Base-by-base conservation (phyloP, 2,329 filamentous ascomycete genomes). In the Cladosporium sp. region DNA sequence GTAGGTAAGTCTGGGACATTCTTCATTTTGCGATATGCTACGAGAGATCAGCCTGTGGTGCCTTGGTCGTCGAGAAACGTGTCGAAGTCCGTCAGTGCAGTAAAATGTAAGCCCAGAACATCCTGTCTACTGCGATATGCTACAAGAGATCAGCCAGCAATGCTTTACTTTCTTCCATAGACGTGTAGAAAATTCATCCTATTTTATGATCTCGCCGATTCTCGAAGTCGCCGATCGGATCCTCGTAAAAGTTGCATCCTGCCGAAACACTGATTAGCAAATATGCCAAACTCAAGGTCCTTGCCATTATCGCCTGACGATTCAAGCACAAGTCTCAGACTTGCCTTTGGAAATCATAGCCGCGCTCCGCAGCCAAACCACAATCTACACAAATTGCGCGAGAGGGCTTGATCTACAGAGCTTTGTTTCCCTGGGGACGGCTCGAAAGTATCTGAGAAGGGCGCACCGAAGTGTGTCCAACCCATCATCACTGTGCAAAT, bases 361-460 rank as follows among this genome's bases (percentile, higher is more conserved):
- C 24, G 39, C 39, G 24, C 34, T 45, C 42, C 39, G n/a, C 51
- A n/a, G 51, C 51, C 28, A 32, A 45, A 55, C 51, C 51, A 55
- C 51, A 45, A 44, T 17, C n/a, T 37, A 12, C 47, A 50, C 34
- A 37, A 24, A 37, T 12, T 6, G 28, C n/a, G 17, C 25, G 25
- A 17, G 20, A 12, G 47, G 47, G 47, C 34, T 50, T 22, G 25
- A 50, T 37, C 47, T 19, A 24, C 34, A 35, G 15, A 50, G 34
- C 15, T 35, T 37, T 17, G 19, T 49, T 24, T 55, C 37, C 40
- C 17, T 25, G 17, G 22, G 25, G 34, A 9, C 55, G 36, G 48
- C 55, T 57, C 55, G 36, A 57, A 57, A 57, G 55, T 57, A 57
- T 57, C 55, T 57, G 55, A 44, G 35, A 34, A 50, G 28, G 24